Percentiles rank a stretch among this genome's conserved stretches.
Conservation (phyloP, 345 rosid genomes). For the Clausena lansium region DNA sequence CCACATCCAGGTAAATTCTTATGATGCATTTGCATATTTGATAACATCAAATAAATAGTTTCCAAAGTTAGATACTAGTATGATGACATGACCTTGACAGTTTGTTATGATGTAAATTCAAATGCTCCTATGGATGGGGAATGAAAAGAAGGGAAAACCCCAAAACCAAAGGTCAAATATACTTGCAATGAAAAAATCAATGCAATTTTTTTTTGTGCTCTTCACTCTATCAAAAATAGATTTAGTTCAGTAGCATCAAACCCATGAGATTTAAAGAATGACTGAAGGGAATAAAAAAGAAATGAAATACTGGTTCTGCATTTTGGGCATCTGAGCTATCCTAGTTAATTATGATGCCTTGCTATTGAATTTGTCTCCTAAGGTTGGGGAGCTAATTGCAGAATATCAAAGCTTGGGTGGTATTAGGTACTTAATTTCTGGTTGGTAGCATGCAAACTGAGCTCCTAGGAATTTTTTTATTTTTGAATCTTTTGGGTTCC, state of each 20-base stretch:
- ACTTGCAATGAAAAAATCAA: too few species aligned
- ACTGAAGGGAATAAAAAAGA: not conserved
- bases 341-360: too few species aligned
- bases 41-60: conserved; percentile 5
- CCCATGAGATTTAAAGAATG: not conserved
- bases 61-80: not conserved
- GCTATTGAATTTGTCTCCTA: too few species aligned
- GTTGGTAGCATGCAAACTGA: not conserved
- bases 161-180: too few species aligned
- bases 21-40: conserved; percentile 10
- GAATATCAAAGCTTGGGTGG: too few species aligned
- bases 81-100: not conserved
- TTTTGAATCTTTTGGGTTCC: not conserved
- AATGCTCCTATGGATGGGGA: too few species aligned
- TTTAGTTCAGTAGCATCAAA: not conserved
- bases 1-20: conserved; percentile 72
- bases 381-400: too few species aligned
- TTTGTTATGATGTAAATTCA: too few species aligned
- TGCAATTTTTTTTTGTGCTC: not conserved
- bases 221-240: not conserved
- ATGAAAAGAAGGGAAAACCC: too few species aligned
- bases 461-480: not conserved
- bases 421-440: not conserved
- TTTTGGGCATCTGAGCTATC: too few species aligned
- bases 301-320: too few species aligned